Evolutionary conservation across 78 protist genomes (phyloP), one percentile per base, ranked within the genome.

Genomic region (Dictyostelium firmibasis): DNA sequence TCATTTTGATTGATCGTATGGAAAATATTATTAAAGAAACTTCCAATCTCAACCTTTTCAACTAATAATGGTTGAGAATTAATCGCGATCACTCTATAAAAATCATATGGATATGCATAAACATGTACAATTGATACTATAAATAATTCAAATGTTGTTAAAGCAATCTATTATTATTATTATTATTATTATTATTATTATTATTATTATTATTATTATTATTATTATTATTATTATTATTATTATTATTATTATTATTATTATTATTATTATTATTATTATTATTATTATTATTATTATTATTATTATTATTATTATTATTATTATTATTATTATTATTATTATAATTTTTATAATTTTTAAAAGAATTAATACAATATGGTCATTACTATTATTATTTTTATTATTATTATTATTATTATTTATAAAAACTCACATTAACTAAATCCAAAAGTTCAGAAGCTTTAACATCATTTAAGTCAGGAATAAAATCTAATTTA

Each of bases 41-140:
- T 50, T 10, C 86, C 85, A 78, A 81, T 70, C 23, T 89, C 82
- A 4, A 89, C 83, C 33, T 79, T 60, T 62, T 89, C 82, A 69
- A 89, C 67, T 50, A 50, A 50, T 31, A 89, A 33, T 29, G 94
- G 94, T 60, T 83, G 84, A 2, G 85, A 64, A 87, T 84, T 81
- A 62, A 89, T 41, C 44, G 94, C 86, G 6, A 84, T 72, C 4
- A 89, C 94, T 81, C 86, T 89, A 81, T 89, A 89, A 69, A 89
- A 47, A 18, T 89, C 94, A 36, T 89, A 89, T 67, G 94, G 94
- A 57, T 79, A 89, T 36, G 94, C 86, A 41, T 77, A 86, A 18
- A 77, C 64, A 86, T 86, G 93, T 77, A 86, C 60, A 41, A 86
- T 86, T 62, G 93, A 36, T 13, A 86, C 93, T n/a, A 83, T 75